These are phyloP conservation scores for Ceratonia siliqua DNA, from an alignment of 306 rosid genomes.

Conservation along the genomic window DNA sequence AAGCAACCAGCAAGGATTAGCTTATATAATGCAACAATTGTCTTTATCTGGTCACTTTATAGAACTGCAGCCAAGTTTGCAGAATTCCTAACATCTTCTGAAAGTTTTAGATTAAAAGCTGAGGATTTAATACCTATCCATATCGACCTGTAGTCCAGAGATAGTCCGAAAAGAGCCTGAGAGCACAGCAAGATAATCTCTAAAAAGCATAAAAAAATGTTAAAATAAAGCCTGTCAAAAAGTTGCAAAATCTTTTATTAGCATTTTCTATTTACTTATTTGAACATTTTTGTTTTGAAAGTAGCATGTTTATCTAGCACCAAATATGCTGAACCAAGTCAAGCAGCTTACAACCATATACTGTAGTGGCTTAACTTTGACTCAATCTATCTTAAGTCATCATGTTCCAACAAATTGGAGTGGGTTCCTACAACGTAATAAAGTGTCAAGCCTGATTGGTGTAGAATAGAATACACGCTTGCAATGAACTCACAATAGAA, in stretches of 20 bases:
- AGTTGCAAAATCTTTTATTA: constrained; percentile 35
- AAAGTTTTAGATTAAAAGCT: constrained; percentile 42
- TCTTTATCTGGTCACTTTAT: constrained; percentile 66
- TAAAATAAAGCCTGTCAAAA: constrained; percentile 34
- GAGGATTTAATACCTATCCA: constrained; percentile 53
- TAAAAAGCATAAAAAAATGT: constrained; percentile 42
- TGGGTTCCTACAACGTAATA: constrained; percentile 14
- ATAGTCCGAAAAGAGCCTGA: constrained; percentile 49
- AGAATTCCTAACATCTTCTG: constrained; percentile 45
- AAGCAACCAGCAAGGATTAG: constrained; percentile 63
- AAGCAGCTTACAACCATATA: no score
- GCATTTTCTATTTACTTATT: constrained; percentile 30
- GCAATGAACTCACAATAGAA: constrained; percentile 9
- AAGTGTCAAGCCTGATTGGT: constrained; percentile 25
- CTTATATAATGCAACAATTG: constrained; percentile 34
- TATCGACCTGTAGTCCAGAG: constrained; percentile 49
- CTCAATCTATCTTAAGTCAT: constrained; percentile 17
- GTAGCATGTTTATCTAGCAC: constrained; percentile 25
- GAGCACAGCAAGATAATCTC: constrained; percentile 46
- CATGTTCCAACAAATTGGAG: constrained; percentile 22
- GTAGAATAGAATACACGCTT: constrained; percentile 25
- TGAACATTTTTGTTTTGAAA: no score
- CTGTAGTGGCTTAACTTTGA: constrained; percentile 18
- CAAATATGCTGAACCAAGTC: constrained; percentile 29
- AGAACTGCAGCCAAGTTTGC: constrained; percentile 46